Base-by-base conservation (phyloP, 306 rosid genomes). In the Ammopiptanthus mongolicus region DNA sequence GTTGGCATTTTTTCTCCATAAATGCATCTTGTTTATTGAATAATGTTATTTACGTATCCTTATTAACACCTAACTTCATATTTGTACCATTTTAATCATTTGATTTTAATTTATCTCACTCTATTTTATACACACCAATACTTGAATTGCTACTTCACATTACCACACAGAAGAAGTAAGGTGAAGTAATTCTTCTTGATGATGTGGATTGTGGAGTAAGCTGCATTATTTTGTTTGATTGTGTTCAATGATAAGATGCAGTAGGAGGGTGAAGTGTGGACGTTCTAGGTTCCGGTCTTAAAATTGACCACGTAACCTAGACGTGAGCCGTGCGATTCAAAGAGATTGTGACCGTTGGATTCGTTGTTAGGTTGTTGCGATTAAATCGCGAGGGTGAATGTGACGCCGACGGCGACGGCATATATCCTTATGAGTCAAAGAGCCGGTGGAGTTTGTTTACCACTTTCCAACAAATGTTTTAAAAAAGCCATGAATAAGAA, bases 291-390 rank as follows among this genome's bases (percentile, higher is more conserved):
- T 51, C 13, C 48, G 52, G 73, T 39, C 46, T 6, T 29, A 5
- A 8, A 60, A 68, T 68, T 51, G 84, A 74, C 77, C 77, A 74
- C 80, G 84, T 69, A 51, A 68, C 53, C 3, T 8, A 19, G 22
- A 8, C 21, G 1, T 4, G 9, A 19, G 22, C 68, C 59, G 76
- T 47, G 51, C 4, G 72, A 74, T 74, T 67, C 36, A 44, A 65
- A 56, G 56, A 12, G 18, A 80, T n/a, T n/a, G 5, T 56, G 63
- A 29, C 63, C 33, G n/a, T 73, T 73, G 75, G 69, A 73, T 63
- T 50, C 1, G 22, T 6, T 13, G 62, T 33, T 53, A 36, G 48
- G 56, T 75, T 62, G n/a, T n/a, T 31, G 71, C 7, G 15, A 61
- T 47, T 74, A 19, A 46, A 73, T 42, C 58, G 0, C 8, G 59